Conservation (phyloP, 306 rosid genomes). For the Prunus campanulata region DNA sequence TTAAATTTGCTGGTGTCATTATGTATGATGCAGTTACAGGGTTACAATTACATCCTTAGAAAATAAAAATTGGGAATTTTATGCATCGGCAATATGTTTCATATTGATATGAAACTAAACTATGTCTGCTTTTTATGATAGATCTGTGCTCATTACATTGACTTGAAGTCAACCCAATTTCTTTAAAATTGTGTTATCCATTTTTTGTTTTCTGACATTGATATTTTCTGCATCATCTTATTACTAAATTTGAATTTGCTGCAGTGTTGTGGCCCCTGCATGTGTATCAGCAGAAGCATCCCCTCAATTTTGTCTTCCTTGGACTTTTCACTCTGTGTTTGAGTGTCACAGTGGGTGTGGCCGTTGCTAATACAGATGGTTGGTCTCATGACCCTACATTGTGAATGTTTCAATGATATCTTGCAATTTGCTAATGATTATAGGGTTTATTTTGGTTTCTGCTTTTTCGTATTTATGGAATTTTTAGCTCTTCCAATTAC, state of each 20-base stretch:
- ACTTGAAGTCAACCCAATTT: neutral
- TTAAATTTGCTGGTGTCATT: neutral
- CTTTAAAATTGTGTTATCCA: neutral
- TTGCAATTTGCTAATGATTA: neutral
- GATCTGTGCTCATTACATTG: neutral
- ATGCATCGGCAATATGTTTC: neutral
- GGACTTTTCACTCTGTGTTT: constrained; percentile 77
- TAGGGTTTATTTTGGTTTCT: neutral
- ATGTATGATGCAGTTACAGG: neutral
- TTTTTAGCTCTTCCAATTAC: neutral
- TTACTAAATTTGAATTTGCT: neutral
- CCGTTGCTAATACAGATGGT: constrained; percentile 88
- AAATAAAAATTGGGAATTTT: neutral
- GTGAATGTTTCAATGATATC: neutral
- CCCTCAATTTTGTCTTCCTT: constrained; percentile 76
- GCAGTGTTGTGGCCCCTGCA: constrained; percentile 87
- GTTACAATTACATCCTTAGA: neutral
- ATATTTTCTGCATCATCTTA: neutral
- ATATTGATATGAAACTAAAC: neutral
- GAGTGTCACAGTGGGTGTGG: constrained; percentile 79
- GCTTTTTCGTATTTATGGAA: neutral
- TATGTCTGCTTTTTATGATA: neutral
- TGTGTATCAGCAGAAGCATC: constrained; percentile 83
- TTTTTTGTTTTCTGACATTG: neutral
- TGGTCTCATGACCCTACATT: neutral